Conservation (phyloP, 2,329 filamentous ascomycete genomes). For the Nigrograna mackinnonii region DNA sequence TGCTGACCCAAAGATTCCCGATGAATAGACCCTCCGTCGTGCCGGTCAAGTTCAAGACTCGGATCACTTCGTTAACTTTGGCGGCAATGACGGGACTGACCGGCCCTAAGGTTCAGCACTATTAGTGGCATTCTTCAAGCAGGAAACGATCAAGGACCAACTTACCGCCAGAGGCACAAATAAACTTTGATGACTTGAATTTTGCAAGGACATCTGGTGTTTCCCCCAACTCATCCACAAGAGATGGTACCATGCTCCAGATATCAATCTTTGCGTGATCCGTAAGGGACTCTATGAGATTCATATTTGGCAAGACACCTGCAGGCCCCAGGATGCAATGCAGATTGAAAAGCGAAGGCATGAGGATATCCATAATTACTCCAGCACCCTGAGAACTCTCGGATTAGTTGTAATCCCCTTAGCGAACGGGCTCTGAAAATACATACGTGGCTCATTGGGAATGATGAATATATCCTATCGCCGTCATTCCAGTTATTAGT, state of each 20-base stretch:
- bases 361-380: constrained; percentile 46
- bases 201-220: constrained; percentile 21
- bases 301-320: constrained; percentile 40
- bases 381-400: constrained; percentile 45
- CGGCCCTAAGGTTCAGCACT: constrained; percentile 17
- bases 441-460: constrained; percentile 42
- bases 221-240: constrained; percentile 26
- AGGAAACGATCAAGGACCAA: background rate
- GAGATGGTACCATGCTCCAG: constrained; percentile 24
- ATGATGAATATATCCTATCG: constrained; percentile 30
- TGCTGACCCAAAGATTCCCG: constrained; percentile 12
- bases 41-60: constrained; percentile 22
- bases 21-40: constrained; percentile 27
- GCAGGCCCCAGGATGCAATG: constrained; percentile 43
- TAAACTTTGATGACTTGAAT: constrained; percentile 19
- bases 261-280: constrained; percentile 36
- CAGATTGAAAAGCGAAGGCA: constrained; percentile 41
- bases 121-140: background rate
- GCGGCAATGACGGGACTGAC: constrained; percentile 17
- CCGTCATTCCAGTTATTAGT: constrained; percentile 22
- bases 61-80: constrained; percentile 18
- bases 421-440: no score
- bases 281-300: constrained; percentile 36
- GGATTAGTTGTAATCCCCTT: no score
- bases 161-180: constrained; percentile 38